Evolutionary conservation across 371 early-diverging fungal species (phyloP), one percentile per base, ranked within the genome.

Genomic region (Haplosporangium sp.): DNA sequence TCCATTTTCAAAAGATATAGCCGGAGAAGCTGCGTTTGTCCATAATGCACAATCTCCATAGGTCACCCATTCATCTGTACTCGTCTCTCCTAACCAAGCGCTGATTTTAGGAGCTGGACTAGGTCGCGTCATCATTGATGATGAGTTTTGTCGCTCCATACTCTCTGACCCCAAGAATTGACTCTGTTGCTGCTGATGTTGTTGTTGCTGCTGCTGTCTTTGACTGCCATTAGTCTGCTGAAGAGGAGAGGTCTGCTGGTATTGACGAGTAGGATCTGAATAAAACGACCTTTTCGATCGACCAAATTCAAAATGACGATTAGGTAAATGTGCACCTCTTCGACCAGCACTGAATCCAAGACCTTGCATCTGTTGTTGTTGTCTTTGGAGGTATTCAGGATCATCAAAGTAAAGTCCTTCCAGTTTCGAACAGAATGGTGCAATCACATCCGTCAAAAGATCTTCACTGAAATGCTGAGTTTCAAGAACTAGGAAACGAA

Each of bases 1-100:
- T 7, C 76, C 76, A 42, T 75, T 75, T 3, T 75, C 69, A 34
- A 62, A 75, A 20, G 76, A 75, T 13, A 75, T 40, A 3, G 58
- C 63, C 0, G 79, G 70, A 0, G 67, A 70, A 6, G 71, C 66
- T 11, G 79, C 72, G 20, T 69, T 71, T 37, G 72, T 67, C 81
- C 81, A 81, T 6, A 81, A 42, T 1, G 81, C 81, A 48, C 75
- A 71, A 20, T 81, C 81, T 4, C 81, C 81, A 59, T 20, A 68
- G 4, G 27, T 15, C 8, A 81, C 50, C 81, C 81, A 81, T 8
- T 81, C 75, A 0, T 75, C 72, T 5, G 81, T 81, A 5, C 69
- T 71, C 4, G 72, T 75, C 52, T 81, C 75, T 1, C 81, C 81
- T 13, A 81, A 35, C 81, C 81, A 81, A 6, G 74, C 71, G n/a